Evolutionary conservation across 805 yeast species (phyloP).

Genomic region (Schwanniomyces vanrijiae): DNA sequence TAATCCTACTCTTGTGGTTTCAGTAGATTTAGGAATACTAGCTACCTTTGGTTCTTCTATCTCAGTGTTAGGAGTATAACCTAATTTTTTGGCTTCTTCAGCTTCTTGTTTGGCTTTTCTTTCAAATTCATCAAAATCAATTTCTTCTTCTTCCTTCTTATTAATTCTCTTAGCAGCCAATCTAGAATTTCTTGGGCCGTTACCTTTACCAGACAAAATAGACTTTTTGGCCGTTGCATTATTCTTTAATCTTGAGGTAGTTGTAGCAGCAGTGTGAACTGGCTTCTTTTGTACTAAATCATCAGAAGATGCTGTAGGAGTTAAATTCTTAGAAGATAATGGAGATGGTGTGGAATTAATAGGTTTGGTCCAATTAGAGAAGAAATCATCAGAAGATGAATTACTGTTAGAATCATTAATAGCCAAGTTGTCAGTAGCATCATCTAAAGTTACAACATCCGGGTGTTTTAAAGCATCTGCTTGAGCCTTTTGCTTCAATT

Average conservation of each 20-base stretch:
- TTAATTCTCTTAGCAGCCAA: conserved; percentile 49
- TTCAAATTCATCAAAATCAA: conserved; percentile 62
- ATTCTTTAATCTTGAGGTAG: conserved; percentile 15
- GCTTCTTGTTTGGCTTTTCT: conserved; percentile 82
- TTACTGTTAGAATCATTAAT: conserved; percentile 30
- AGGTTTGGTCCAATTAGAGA: conserved; percentile 90
- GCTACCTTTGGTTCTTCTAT: conserved; percentile 11
- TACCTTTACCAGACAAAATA: conserved; percentile 50
- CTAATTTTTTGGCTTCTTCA: conserved; percentile 59
- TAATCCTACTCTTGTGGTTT: conserved; percentile 1
- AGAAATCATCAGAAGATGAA: conserved; percentile 76
- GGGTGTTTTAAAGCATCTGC: conserved; percentile 73
- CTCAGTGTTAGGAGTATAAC: conserved; percentile 45
- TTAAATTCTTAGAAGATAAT: conserved; percentile 42
- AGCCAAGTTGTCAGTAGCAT: conserved; percentile 27
- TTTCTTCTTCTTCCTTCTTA: conserved; percentile 49
- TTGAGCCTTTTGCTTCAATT: conserved; percentile 65
- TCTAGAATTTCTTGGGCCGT: conserved; percentile 56
- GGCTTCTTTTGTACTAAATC: conserved; percentile 30
- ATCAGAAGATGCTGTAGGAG: conserved; percentile 43
- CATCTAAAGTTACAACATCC: conserved; percentile 67
- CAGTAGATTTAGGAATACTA: conserved; percentile 1
- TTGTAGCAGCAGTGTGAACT: conserved; percentile 13
- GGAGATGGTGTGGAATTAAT: conserved; percentile 53
- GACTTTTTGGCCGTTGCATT: conserved; percentile 26